A percentile compares a stretch with the other conserved stretches of the same genome.
phyloP scores from a whole-genome alignment of 768 basidiomycete species.

The Clavulina sp. region DNA sequence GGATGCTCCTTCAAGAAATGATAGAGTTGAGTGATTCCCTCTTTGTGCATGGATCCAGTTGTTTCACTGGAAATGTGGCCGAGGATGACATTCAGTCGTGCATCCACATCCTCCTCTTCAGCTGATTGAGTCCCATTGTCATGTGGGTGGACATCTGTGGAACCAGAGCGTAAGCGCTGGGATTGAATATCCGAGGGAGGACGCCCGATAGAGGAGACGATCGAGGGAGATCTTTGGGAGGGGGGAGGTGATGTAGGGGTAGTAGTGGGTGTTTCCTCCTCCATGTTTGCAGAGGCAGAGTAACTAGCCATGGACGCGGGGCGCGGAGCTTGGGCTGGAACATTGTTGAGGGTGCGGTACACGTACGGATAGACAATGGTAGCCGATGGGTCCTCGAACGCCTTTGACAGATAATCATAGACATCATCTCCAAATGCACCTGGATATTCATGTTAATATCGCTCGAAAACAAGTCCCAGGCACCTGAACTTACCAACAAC shows the following conservation, averaged over 20 bases:
- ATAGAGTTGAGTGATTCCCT: slow-evolving; percentile 87
- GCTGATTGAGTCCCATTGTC: slow-evolving; percentile 20
- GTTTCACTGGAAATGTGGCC: slow-evolving; percentile 79
- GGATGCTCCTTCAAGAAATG: slow-evolving; percentile 86
- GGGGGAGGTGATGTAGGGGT: not conserved
- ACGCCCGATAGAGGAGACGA: not conserved
- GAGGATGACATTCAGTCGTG: slow-evolving; percentile 63
- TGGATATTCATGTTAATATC: not conserved
- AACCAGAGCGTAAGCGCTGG: not conserved
- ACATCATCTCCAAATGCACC: slow-evolving; percentile 41
- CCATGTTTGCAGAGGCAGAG: too few relatives aligned
- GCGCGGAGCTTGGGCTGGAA: not conserved
- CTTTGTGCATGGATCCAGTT: slow-evolving; percentile 76
- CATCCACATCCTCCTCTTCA: slow-evolving; percentile 78
- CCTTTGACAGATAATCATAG: slow-evolving; percentile 74
- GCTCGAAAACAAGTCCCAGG: not conserved
- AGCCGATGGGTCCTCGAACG: slow-evolving; percentile 94
- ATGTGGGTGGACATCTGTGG: not conserved
- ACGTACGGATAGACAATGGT: slow-evolving; percentile 94
- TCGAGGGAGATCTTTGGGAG: not conserved
- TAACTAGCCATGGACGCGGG: slow-evolving; percentile 14
- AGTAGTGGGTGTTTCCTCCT: not conserved
- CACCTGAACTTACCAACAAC: slow-evolving; percentile 58
- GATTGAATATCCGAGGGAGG: not conserved
- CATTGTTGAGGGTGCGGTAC: slow-evolving; percentile 62